Conservation (phyloP, 768 basidiomycete species). For the Calocybe indica region DNA sequence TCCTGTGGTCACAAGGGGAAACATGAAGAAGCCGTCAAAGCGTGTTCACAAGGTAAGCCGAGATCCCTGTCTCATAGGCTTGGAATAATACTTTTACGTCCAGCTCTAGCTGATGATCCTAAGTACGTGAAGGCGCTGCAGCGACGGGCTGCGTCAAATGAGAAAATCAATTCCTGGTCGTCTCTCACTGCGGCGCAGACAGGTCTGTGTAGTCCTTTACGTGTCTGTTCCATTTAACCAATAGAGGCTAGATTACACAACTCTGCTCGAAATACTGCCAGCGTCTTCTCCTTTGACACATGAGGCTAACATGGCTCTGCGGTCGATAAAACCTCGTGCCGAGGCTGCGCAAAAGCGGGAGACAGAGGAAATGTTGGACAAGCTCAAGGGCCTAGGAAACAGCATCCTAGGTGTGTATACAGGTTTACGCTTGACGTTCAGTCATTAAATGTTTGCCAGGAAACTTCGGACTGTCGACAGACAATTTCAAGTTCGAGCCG, state of each 20-base stretch:
- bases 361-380: conserved; percentile 86
- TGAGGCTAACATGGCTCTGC: conserved; percentile 44
- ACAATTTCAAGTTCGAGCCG: conserved; percentile 95
- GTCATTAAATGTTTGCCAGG: conserved; percentile 35
- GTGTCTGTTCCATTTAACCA: neutral
- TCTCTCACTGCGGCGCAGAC: conserved; percentile 78
- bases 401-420: conserved; percentile 65
- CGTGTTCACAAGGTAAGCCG: conserved; percentile 66
- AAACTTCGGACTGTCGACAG: conserved; percentile 89
- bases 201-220: conserved; percentile 39
- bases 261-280: conserved; percentile 61
- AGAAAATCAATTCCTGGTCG: conserved; percentile 75
- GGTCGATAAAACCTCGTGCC: conserved; percentile 56
- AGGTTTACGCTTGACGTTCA: neutral
- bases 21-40: conserved; percentile 72
- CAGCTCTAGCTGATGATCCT: conserved; percentile 85
- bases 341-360: conserved; percentile 80
- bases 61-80: neutral
- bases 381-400: conserved; percentile 91
- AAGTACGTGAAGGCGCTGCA: conserved; percentile 83
- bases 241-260: conserved; percentile 61
- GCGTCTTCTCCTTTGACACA: conserved; percentile 42
- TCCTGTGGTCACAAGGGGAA: conserved; percentile 46
- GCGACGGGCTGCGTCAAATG: conserved; percentile 83
- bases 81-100: conserved; percentile 1